phyloP scores from a whole-genome alignment of 495 filamentous ascomycete genomes.

The Lentithecium fluviatile region DNA sequence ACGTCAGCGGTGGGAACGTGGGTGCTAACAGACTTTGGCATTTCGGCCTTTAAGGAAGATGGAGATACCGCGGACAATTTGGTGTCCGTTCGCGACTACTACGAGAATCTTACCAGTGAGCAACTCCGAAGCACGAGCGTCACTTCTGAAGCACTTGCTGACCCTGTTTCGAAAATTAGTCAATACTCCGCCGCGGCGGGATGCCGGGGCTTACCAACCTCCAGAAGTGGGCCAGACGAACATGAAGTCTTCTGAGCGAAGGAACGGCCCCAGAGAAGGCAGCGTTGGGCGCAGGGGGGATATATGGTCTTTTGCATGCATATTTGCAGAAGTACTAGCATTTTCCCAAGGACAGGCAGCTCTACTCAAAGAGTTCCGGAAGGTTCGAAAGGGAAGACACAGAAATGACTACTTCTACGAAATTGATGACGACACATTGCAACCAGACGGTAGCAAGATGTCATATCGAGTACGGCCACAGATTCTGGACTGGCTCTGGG shows the following conservation, averaged over 20 bases:
- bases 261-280: neutral
- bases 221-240: neutral
- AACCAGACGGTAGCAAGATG: neutral
- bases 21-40: slow-evolving; percentile 11
- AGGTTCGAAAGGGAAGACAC: neutral
- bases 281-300: slow-evolving; percentile 5
- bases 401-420: slow-evolving; percentile 9
- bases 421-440: neutral
- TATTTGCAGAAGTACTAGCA: slow-evolving; percentile 1
- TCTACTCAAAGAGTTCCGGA: slow-evolving; percentile 1
- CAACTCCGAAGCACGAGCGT: no score
- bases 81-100: slow-evolving; percentile 7
- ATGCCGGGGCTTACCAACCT: slow-evolving; percentile 5
- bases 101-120: slow-evolving; percentile 5
- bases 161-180: neutral
- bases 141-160: no score
- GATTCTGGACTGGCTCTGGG: neutral
- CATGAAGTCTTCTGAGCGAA: neutral
- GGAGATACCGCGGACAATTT: neutral
- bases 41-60: slow-evolving; percentile 9
- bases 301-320: slow-evolving; percentile 12
- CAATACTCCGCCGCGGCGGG: neutral
- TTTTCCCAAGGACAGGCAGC: slow-evolving; percentile 1
- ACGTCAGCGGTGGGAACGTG: slow-evolving; percentile 2
- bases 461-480: slow-evolving; percentile 1